Percentiles rank a stretch among this genome's conserved stretches.
phyloP scores from a whole-genome alignment of 169 alveolate species.

The Amoebophrya sp. region DNA sequence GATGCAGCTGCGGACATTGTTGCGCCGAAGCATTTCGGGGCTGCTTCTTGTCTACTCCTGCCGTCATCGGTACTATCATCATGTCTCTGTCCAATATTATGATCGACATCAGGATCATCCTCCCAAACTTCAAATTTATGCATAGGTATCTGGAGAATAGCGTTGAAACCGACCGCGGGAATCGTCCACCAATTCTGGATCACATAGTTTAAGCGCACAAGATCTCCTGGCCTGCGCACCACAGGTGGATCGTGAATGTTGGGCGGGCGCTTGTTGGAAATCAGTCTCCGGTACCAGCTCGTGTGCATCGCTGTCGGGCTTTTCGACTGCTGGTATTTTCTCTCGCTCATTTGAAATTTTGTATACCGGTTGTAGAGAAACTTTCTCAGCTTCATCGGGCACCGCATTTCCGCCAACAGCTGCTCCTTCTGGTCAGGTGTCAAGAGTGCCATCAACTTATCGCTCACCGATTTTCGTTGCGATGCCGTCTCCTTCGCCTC shows the following conservation, averaged over 20 bases:
- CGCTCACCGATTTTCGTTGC: no score
- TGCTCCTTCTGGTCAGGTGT: not conserved
- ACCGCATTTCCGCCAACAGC: not conserved
- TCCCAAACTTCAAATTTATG: constrained; percentile 45
- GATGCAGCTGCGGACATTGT: no score
- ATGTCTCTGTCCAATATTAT: no score
- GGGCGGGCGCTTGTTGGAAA: not conserved
- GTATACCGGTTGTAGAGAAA: not conserved
- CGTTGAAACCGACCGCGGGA: constrained; percentile 70
- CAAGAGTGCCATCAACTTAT: no score
- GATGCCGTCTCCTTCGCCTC: no score
- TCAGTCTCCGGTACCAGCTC: not conserved
- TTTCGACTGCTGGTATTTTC: not conserved
- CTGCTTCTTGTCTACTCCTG: constrained; percentile 31
- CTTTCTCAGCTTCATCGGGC: not conserved
- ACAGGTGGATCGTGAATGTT: not conserved
- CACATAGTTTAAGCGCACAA: not conserved
- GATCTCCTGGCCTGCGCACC: not conserved
- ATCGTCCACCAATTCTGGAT: not conserved
- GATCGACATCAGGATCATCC: constrained; percentile 23
- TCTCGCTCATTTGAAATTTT: no score
- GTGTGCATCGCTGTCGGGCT: not conserved
- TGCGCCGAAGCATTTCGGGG: not conserved
- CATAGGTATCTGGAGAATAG: constrained; percentile 65
- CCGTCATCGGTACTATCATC: no score